Evolutionary conservation across 2,329 filamentous ascomycete genomes (phyloP).

Genomic region (Aspergillus sergii): DNA sequence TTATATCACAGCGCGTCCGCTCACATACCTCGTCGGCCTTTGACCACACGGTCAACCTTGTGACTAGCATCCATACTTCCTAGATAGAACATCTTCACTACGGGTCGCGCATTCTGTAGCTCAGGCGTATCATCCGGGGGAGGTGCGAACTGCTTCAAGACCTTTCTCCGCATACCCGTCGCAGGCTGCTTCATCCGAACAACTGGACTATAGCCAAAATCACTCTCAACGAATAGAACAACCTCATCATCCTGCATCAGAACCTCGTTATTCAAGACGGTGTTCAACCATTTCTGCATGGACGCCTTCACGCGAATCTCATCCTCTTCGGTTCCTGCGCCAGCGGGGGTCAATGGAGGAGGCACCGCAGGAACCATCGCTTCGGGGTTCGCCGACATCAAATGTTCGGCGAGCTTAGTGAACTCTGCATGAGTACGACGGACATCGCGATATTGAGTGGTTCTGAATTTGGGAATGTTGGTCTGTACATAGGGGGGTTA

Average conservation of each 20-base stretch:
- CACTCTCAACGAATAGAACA: constrained; percentile 97
- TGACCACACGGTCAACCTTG: constrained; percentile 93
- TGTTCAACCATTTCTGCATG: constrained; percentile 94
- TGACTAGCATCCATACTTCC: constrained; percentile 96
- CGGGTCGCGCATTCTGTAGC: constrained; percentile 81
- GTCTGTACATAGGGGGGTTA: constrained; percentile 61
- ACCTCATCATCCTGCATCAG: constrained; percentile 96
- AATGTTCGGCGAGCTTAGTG: constrained; percentile 89
- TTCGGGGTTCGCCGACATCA: constrained; percentile 97
- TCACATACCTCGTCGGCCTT: constrained; percentile 77
- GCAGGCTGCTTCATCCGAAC: constrained; percentile 95
- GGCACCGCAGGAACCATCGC: constrained; percentile 92
- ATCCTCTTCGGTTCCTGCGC: constrained; percentile 94
- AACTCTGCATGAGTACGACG: constrained; percentile 95
- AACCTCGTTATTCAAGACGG: constrained; percentile 87
- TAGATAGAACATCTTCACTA: constrained; percentile 94
- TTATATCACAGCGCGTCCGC: not conserved
- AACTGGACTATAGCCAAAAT: constrained; percentile 96
- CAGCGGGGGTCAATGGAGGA: constrained; percentile 89
- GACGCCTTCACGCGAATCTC: constrained; percentile 84
- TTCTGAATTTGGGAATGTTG: constrained; percentile 96
- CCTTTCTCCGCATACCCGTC: constrained; percentile 90
- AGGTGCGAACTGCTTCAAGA: constrained; percentile 97
- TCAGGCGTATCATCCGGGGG: constrained; percentile 97
- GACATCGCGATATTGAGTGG: constrained; percentile 97